A percentile compares a stretch with the other conserved stretches of the same genome.
Conservation (phyloP, 345 rosid species). For the Pugionium cornutum region DNA sequence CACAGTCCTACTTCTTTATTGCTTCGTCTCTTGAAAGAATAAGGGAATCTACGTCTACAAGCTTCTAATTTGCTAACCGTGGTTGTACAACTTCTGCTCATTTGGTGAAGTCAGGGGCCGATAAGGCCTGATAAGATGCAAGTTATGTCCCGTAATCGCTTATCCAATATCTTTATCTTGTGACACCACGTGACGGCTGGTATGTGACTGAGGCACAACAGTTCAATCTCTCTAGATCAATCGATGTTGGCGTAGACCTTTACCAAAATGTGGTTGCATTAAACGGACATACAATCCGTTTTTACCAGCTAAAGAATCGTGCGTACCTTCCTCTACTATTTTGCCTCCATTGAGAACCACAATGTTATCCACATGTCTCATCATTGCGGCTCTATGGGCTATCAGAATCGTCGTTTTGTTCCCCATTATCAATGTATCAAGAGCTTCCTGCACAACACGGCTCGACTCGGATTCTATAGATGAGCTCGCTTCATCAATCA, state of each 20-base stretch:
- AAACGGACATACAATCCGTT: slow-evolving; percentile 92
- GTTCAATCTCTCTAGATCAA: slow-evolving; percentile 44
- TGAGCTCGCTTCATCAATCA: slow-evolving; percentile 95
- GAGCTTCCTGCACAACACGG: slow-evolving; percentile 98
- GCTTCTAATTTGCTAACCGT: slow-evolving; percentile 37
- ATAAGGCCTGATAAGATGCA: slow-evolving; percentile 20
- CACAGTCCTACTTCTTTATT: slow-evolving; percentile 34
- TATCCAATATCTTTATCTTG: too few species aligned
- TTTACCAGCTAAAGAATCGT: slow-evolving; percentile 76
- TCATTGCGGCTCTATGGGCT: slow-evolving; percentile 55
- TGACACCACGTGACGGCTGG: background rate
- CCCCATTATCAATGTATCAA: slow-evolving; percentile 94
- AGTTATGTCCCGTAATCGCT: slow-evolving; percentile 1
- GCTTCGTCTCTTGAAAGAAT: slow-evolving; percentile 75
- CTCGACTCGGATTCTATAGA: slow-evolving; percentile 97
- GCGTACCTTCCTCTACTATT: slow-evolving; percentile 93
- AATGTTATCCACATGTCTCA: slow-evolving; percentile 95
- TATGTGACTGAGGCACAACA: slow-evolving; percentile 28
- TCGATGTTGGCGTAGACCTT: slow-evolving; percentile 92
- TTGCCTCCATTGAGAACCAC: slow-evolving; percentile 98
- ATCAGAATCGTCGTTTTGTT: slow-evolving; percentile 59
- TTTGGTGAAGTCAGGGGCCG: background rate
- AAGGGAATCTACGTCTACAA: slow-evolving; percentile 45
- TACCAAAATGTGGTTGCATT: slow-evolving; percentile 97
- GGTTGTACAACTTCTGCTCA: slow-evolving; percentile 33